Evolutionary conservation across 2,329 filamentous ascomycete genomes (phyloP), one percentile per base, ranked within the genome.

Genomic region (Nemania sp.): DNA sequence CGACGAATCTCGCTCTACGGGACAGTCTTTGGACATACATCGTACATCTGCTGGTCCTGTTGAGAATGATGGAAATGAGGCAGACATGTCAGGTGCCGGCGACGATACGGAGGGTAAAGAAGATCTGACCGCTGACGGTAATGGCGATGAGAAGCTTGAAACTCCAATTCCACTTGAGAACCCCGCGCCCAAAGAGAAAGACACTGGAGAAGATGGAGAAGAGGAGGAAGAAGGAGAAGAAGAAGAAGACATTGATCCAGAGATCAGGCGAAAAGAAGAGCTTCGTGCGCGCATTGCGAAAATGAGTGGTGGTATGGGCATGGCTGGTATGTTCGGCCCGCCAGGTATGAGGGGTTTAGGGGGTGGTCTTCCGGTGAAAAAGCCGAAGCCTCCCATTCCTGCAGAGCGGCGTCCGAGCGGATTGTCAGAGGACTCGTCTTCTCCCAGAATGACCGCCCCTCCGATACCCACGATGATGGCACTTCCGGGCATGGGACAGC

Each of bases 201-300:
- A 73, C 9, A 79, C 78, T 15, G 80, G 77, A 11, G 82, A 83
- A 20, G 83, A 83, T 39, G 82, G 83, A 20, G 83, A 83, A 17
- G 84, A 83, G 2, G 85, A 84, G 11, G 86, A 85, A 2, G 87
- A 86, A 13, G 89, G 88, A n/a, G 89, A 90, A 18, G 90, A 92
- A 34, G 91, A 93, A 49, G 90, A 93, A 29, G 91, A 96, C 15
- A 81, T 96, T 53, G 93, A 98, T 70, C 92, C 92, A 1, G 95
- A 99, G 74, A 83, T 91, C 20, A 88, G 86, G 67, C 89, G 93
- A 54, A 90, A 89, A 73, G 88, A 97, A 77, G 94, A 97, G 73
- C 81, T 99, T 34, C 87, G 95, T 62, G 92, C 95, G 63, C 87
- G 95, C 69, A 99, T 99, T 92, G 95, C 95, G 47, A 97, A 97